These are phyloP conservation scores for Prorocentrum cordatum DNA, from an alignment of 169 alveolate species.

Conservation along the genomic window DNA sequence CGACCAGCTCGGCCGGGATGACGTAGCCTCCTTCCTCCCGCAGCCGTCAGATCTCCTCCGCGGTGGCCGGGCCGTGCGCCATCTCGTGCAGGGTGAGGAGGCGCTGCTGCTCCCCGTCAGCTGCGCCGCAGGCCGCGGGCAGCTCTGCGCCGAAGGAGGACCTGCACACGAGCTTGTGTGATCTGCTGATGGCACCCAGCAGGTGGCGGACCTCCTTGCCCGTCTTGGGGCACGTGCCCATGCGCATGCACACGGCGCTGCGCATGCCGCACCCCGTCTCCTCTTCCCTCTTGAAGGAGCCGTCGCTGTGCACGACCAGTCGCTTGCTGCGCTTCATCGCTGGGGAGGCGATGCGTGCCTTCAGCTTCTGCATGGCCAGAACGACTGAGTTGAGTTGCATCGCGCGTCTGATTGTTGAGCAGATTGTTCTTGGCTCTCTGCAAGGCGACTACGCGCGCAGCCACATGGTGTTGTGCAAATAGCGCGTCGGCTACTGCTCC, in stretches of 20 bases:
- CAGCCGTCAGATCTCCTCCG: too few species aligned
- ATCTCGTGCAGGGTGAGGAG: too few species aligned
- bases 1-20: too few species aligned
- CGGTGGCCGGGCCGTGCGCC: too few species aligned
- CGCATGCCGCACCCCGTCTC: not conserved
- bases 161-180: too few species aligned
- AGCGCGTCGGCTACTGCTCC: not conserved
- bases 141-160: too few species aligned
- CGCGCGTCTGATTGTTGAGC: not conserved
- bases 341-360: not conserved
- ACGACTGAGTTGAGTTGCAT: not conserved
- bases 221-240: not conserved
- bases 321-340: not conserved
- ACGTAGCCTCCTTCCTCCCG: too few species aligned
- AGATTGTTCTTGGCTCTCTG: not conserved
- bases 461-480: not conserved
- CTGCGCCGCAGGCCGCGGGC: too few species aligned
- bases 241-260: not conserved
- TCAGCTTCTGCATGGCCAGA: not conserved
- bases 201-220: not conserved
- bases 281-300: not conserved
- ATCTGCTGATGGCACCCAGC: too few species aligned
- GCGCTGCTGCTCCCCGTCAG: too few species aligned
- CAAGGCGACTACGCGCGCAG: not conserved
- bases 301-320: not conserved